These are phyloP conservation scores for Fistulinella cinereoalba DNA, from an alignment of 1,284 basidiomycete genomes.

Conservation along the genomic window DNA sequence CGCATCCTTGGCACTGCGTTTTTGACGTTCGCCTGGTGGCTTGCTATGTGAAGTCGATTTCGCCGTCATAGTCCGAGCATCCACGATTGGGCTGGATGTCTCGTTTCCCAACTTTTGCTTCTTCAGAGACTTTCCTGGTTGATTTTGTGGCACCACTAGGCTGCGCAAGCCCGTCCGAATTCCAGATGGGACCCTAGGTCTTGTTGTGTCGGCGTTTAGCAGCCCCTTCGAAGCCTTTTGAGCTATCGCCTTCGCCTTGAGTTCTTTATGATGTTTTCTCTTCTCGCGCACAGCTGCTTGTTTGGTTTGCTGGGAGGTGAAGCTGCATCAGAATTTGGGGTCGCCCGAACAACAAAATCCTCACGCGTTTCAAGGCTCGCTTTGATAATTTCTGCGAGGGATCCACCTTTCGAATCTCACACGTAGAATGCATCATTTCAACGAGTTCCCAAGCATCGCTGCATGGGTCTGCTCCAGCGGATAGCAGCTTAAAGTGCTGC, in stretches of 20 bases:
- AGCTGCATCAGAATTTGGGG: conserved; percentile 1
- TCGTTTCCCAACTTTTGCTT: conserved; percentile 13
- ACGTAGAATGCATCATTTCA: conserved; percentile 27
- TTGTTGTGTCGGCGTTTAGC: background rate
- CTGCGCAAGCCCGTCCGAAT: background rate
- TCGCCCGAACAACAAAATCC: conserved; percentile 11
- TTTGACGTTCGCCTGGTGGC: background rate
- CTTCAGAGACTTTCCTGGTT: conserved; percentile 10
- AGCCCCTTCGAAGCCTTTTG: conserved; percentile 20
- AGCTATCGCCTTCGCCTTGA: conserved; percentile 29
- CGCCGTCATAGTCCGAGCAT: background rate
- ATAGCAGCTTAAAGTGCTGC: conserved; percentile 46
- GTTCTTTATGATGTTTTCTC: conserved; percentile 38
- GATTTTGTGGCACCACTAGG: conserved; percentile 2
- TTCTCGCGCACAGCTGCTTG: conserved; percentile 38
- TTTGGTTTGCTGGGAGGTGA: conserved; percentile 41
- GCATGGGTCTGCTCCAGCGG: conserved; percentile 37
- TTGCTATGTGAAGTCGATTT: conserved; percentile 6
- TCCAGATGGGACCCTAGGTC: background rate
- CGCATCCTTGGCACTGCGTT: background rate
- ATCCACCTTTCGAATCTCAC: conserved; percentile 1
- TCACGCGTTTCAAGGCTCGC: conserved; percentile 55
- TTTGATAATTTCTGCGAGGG: conserved; percentile 43
- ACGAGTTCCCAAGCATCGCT: conserved; percentile 50
- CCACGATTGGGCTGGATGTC: background rate